Percentiles rank a stretch among this genome's conserved stretches.
Evolutionary conservation across 2,329 filamentous ascomycete species (phyloP).

Genomic region (Biscogniauxia sp.): DNA sequence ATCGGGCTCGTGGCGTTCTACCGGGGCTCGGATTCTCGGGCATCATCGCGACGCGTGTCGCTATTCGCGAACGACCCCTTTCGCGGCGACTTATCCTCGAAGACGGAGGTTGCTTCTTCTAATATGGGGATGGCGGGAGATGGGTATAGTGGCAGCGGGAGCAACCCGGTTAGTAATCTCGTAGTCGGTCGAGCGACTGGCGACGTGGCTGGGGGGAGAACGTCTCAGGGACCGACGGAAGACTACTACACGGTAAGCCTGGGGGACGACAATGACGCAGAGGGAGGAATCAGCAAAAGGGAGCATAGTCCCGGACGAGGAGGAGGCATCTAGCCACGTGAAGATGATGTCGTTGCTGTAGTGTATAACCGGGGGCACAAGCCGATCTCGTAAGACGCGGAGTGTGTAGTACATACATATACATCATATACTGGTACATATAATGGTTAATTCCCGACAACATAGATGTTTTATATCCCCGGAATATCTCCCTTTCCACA

Average conservation of each 20-base stretch:
- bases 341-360: neutral
- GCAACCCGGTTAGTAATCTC: constrained; percentile 3
- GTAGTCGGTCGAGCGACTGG: neutral
- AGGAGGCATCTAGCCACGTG: neutral
- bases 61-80: constrained; percentile 2
- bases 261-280: neutral
- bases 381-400: neutral
- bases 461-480: neutral
- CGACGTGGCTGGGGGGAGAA: neutral
- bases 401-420: neutral
- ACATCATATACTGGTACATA: too few relatives aligned
- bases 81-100: neutral
- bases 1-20: constrained; percentile 47
- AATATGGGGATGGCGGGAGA: neutral
- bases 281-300: neutral
- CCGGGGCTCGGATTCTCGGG: constrained; percentile 20
- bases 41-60: constrained; percentile 3
- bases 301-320: neutral
- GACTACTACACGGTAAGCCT: neutral
- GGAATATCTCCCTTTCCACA: neutral
- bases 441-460: neutral
- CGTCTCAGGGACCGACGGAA: neutral
- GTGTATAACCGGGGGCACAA: neutral
- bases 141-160: neutral
- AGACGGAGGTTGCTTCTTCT: constrained; percentile 1